Percentiles rank a stretch among this genome's conserved stretches.
Evolutionary conservation across 164 flowering plant genomes (phyloP).

Genomic region (Tetracentron sinense): DNA sequence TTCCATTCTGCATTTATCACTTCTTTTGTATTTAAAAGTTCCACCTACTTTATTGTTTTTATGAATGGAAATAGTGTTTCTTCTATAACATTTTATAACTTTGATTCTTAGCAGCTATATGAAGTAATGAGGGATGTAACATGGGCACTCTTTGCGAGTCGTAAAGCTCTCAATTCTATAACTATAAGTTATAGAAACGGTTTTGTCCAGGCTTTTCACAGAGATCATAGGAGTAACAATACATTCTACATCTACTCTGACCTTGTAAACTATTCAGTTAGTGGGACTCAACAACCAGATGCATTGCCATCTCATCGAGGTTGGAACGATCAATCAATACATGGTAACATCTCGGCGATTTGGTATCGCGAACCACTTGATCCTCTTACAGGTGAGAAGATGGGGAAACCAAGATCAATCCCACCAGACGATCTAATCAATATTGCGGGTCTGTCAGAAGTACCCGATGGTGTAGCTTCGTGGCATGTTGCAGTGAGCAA

Average conservation of each 20-base stretch:
- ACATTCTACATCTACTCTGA: conserved; percentile 91
- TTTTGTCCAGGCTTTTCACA: conserved; percentile 92
- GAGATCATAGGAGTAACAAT: conserved; percentile 77
- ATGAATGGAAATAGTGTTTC: background rate
- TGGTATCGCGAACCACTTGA: conserved; percentile 89
- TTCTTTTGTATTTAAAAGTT: background rate
- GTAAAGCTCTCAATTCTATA: conserved; percentile 80
- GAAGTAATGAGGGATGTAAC: conserved; percentile 77
- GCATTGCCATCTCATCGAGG: conserved; percentile 37
- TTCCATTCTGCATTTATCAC: background rate
- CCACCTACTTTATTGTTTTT: background rate
- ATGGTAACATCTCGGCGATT: conserved; percentile 58
- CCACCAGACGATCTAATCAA: conserved; percentile 87
- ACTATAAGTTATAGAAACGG: conserved; percentile 86
- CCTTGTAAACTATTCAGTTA: conserved; percentile 53
- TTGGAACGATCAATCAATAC: conserved; percentile 55
- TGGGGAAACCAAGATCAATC: conserved; percentile 51
- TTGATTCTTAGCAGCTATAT: conserved; percentile 55
- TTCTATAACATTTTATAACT: background rate
- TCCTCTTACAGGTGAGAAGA: conserved; percentile 68
- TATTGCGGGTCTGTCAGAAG: conserved; percentile 77
- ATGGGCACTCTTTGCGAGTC: conserved; percentile 91
- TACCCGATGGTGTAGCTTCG: conserved; percentile 85
- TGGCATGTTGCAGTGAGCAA: conserved; percentile 98
- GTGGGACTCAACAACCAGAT: conserved; percentile 20